Conservation (phyloP, 1,139 yeast genomes). For the Suhomyces coccinellae region DNA sequence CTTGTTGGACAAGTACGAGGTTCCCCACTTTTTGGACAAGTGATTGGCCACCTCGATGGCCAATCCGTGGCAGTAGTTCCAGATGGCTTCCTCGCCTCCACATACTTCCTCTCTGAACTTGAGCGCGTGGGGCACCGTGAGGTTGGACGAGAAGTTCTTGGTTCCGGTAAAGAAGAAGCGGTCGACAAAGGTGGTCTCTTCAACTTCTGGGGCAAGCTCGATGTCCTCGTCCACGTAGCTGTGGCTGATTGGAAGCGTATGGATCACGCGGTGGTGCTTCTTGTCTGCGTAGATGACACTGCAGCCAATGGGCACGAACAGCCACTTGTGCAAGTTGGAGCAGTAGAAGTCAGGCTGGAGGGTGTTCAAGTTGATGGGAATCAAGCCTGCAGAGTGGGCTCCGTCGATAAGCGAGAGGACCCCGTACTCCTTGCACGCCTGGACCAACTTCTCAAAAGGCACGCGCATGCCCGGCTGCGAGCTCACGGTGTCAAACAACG, state of each 20-base stretch:
- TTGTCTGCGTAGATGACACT: conserved; percentile 61
- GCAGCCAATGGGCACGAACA: conserved; percentile 56
- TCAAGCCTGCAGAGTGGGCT: conserved; percentile 67
- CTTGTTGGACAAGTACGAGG: conserved; percentile 26
- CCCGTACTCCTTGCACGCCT: conserved; percentile 47
- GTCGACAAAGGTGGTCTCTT: conserved; percentile 34
- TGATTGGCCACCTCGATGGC: conserved; percentile 42
- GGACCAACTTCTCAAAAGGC: conserved; percentile 54
- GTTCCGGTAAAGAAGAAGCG: conserved; percentile 44
- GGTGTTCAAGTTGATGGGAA: conserved; percentile 45
- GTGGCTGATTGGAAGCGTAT: conserved; percentile 61
- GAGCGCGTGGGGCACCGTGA: conserved; percentile 40
- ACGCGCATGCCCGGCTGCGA: conserved; percentile 65
- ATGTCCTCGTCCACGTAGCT: conserved; percentile 33
- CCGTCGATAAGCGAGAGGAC: conserved; percentile 67
- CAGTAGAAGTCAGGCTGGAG: conserved; percentile 62
- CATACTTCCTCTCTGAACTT: conserved; percentile 54
- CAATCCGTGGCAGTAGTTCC: conserved; percentile 46
- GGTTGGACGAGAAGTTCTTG: conserved; percentile 28
- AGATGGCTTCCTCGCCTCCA: conserved; percentile 62
- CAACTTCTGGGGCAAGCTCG: conserved; percentile 21
- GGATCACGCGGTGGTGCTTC: conserved; percentile 50
- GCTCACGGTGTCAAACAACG: conserved; percentile 60
- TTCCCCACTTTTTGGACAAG: no score
- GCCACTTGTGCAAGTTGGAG: conserved; percentile 73